These are phyloP conservation scores for Hanseniaspora valbyensis DNA, from an alignment of 805 yeast species.

Conservation along the genomic window DNA sequence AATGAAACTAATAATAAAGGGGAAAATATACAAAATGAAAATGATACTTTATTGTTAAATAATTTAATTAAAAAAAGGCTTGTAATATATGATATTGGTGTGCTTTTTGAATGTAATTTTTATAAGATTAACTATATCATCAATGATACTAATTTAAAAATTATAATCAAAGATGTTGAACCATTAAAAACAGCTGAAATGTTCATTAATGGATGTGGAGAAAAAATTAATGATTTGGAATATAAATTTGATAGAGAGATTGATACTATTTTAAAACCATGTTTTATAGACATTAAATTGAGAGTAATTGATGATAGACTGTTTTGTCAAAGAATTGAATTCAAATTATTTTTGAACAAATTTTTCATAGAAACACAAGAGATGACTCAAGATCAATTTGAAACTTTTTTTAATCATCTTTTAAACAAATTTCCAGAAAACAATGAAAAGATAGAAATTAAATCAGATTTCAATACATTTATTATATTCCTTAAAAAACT, in stretches of 20 bases:
- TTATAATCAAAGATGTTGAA: neutral
- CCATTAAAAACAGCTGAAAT: neutral
- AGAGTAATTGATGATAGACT: neutral
- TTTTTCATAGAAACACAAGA: neutral
- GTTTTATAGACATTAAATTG: neutral
- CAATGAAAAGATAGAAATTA: constrained; percentile 14
- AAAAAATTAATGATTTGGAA: neutral
- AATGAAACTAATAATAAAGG: neutral
- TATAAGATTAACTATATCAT: constrained; percentile 6
- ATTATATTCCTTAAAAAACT: neutral
- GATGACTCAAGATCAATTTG: neutral
- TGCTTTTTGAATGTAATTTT: neutral
- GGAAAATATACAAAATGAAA: neutral
- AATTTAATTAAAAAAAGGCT: constrained; percentile 1
- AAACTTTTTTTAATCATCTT: neutral
- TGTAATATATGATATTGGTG: constrained; percentile 6
- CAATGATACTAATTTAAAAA: neutral
- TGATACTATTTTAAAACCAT: neutral
- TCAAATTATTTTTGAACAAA: neutral
- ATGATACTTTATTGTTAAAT: neutral
- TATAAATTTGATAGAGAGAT: neutral
- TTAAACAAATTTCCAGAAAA: constrained; percentile 4
- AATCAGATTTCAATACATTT: neutral
- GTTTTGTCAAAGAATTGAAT: neutral
- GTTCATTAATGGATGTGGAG: neutral